Percentiles rank a stretch among this genome's conserved stretches.
Evolutionary conservation across 306 rosid species (phyloP).

Genomic region (Potentilla sterilis): DNA sequence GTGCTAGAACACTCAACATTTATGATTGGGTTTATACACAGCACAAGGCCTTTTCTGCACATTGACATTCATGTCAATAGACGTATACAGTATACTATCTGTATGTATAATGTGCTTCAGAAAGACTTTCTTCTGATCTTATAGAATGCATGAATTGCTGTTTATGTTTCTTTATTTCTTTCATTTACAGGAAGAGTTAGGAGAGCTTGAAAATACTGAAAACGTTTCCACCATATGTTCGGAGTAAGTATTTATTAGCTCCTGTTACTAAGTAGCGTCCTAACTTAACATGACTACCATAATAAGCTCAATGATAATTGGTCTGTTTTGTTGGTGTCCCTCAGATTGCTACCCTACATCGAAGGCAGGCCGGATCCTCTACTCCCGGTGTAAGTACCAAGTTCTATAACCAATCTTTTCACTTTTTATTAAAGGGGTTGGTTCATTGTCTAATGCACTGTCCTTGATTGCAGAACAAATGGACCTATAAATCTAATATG

Average conservation of each 20-base stretch:
- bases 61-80: background rate
- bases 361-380: constrained; percentile 65
- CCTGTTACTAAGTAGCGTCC: background rate
- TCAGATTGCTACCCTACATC: constrained; percentile 49
- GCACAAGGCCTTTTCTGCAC: background rate
- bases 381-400: constrained; percentile 50
- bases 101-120: background rate
- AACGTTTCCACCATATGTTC: constrained; percentile 59
- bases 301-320: constrained; percentile 9
- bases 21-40: background rate
- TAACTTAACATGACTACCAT: background rate
- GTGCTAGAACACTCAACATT: background rate
- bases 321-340: constrained; percentile 25
- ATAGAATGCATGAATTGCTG: constrained; percentile 3
- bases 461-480: constrained; percentile 45
- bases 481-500: constrained; percentile 60
- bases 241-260: constrained; percentile 48
- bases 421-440: constrained; percentile 10
- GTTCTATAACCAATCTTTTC: constrained; percentile 30
- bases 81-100: background rate
- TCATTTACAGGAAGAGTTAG: constrained; percentile 62
- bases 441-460: constrained; percentile 12
- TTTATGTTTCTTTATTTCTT: constrained; percentile 8
- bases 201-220: constrained; percentile 61
- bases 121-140: constrained; percentile 7